phyloP scores from a whole-genome alignment of 1,284 basidiomycete species.

The Pseudomicrostroma phylloplanum region DNA sequence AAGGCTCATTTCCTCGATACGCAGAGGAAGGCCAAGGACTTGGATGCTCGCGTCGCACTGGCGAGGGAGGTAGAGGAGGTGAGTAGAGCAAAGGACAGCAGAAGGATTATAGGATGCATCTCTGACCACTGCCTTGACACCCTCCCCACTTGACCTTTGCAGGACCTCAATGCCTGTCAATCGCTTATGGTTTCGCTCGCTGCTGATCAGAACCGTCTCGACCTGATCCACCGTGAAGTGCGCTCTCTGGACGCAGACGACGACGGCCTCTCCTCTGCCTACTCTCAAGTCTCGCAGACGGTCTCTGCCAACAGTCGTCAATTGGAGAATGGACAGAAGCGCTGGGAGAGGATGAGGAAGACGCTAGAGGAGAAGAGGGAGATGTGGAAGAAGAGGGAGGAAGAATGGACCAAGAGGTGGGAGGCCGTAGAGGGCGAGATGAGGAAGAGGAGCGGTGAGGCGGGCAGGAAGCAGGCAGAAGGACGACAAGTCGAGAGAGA shows the following conservation, averaged over 20 bases:
- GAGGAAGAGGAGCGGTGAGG: conserved; percentile 3
- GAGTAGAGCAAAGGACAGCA: too few species aligned
- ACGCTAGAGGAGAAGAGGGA: conserved; percentile 1
- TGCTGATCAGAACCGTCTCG: conserved; percentile 1
- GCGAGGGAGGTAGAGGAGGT: not conserved
- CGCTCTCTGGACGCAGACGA: conserved; percentile 1
- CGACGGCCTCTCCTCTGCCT: conserved; percentile 1
- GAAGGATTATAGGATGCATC: too few species aligned
- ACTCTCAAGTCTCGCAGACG: not conserved
- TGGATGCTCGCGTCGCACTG: not conserved
- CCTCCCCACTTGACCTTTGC: too few species aligned
- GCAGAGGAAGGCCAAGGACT: conserved; percentile 1
- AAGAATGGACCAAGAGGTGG: conserved; percentile 1
- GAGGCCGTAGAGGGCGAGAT: not conserved
- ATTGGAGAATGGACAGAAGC: conserved; percentile 2
- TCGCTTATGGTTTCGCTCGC: not conserved
- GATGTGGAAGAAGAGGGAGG: conserved; percentile 8
- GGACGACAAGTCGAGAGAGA: not conserved
- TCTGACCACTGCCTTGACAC: too few species aligned
- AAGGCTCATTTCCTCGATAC: conserved; percentile 5
- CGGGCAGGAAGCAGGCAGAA: not conserved
- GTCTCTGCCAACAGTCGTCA: not conserved
- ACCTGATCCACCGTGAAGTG: not conserved
- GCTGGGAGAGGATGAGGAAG: conserved; percentile 5
- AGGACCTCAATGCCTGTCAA: not conserved